These are phyloP conservation scores for Trichophyton mentagrophytes DNA, from an alignment of 2,329 filamentous ascomycete species.

Conservation along the genomic window DNA sequence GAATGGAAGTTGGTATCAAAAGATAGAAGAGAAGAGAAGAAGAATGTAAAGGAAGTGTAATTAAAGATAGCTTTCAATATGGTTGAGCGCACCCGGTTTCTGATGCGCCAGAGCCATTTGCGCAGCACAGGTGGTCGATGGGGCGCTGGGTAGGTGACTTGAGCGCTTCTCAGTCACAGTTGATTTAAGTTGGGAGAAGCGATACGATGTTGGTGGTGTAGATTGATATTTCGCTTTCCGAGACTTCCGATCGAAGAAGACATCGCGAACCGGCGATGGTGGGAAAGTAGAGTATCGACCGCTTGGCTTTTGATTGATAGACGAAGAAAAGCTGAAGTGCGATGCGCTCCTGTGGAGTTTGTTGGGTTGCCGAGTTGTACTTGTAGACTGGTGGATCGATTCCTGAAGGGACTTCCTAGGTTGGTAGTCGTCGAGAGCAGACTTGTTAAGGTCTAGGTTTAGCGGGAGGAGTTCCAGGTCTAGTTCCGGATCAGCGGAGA, in stretches of 20 bases:
- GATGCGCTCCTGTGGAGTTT: not conserved
- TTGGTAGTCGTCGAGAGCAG: not conserved
- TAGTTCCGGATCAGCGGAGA: not conserved
- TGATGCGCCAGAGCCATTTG: not conserved
- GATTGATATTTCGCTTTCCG: not conserved
- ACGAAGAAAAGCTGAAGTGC: not conserved
- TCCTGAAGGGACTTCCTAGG: not conserved
- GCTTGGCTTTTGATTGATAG: not conserved
- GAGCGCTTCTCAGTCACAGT: not conserved
- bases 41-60: not conserved
- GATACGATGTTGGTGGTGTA: not conserved
- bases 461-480: not conserved
- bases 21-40: not conserved
- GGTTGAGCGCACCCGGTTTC: not conserved
- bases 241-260: not conserved
- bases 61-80: slow-evolving; percentile 2
- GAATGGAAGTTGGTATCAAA: not conserved
- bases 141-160: not conserved
- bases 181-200: not conserved
- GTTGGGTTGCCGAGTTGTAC: not conserved
- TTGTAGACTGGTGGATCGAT: not conserved
- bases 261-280: not conserved
- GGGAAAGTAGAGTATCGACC: not conserved
- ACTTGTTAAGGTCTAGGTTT: not conserved
- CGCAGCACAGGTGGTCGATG: not conserved